Evolutionary conservation across 148 eudicot species (phyloP), one percentile per base, ranked within the genome.

Genomic region (Gaultheria prostrata): DNA sequence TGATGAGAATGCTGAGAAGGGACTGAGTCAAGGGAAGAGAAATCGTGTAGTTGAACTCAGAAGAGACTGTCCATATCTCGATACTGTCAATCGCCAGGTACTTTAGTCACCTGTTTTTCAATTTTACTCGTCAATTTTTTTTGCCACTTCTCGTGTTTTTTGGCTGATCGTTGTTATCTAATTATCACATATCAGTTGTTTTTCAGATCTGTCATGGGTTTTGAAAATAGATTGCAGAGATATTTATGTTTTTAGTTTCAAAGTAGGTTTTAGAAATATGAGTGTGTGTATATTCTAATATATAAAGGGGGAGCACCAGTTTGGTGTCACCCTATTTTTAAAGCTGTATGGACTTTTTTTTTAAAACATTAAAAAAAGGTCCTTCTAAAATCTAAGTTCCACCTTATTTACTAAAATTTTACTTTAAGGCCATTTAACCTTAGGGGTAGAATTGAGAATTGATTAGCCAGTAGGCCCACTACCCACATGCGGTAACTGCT

Each of bases 31-130:
- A 80, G 91, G 89, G 80, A 83, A 70, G 87, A 87, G 90, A 2
- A 86, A 45, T 49, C 92, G 98, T 2, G 39, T 77, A 3, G 83
- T 91, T 48, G 98, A 92, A 83, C 86, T 92, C 17, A 90, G 99
- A 24, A 89, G 90, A 87, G 98, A 94, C 81, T 97, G 98, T 72
- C 97, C 99, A 1, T 94, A 94, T 84, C 95, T 97, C 26, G 98
- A 97, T 83, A 97, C 98, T 35, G 99, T 97, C 49, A 94, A 93
- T 89, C 94, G 99, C 83, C 98, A 97, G 98, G 99, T 97, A 88
- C 57, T 20, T 32, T 1, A 20, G 0, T 57, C 3, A 24, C 61
- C 35, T 48, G 17, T 56, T 65, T 11, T 69, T 69, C 6, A 30
- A 11, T 77, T 63, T 84, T 48, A 0, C 33, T 54, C 13, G 74